Conservation (phyloP, 2,329 filamentous ascomycete species). For the Whalleya microplaca region DNA sequence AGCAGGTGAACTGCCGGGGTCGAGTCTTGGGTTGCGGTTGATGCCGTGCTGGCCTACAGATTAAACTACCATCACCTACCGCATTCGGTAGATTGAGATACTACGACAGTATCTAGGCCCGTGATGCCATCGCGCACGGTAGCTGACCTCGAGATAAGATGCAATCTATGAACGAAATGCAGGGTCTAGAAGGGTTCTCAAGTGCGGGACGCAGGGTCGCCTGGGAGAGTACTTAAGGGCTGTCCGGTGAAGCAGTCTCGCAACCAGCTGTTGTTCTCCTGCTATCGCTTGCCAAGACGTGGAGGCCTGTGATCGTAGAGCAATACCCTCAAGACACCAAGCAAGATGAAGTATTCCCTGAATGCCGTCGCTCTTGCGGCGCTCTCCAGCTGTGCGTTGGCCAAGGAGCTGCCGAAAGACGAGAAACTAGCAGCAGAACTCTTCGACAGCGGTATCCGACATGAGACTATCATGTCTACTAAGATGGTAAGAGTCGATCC, state of each 20-base stretch:
- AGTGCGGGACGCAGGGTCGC: constrained; percentile 5
- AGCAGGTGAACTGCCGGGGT: constrained; percentile 23
- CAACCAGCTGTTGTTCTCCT: constrained; percentile 1
- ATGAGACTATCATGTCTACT: constrained; percentile 37
- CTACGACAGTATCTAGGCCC: constrained; percentile 33
- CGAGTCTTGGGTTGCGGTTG: constrained; percentile 16
- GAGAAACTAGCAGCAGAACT: constrained; percentile 34
- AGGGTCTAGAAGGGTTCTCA: constrained; percentile 15
- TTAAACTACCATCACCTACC: constrained; percentile 32
- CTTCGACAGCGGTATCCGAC: constrained; percentile 38
- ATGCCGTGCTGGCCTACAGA: constrained; percentile 27
- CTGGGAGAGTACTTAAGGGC: constrained; percentile 19
- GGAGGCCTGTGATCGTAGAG: constrained; percentile 6
- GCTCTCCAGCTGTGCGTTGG: constrained; percentile 31
- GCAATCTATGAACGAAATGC: not conserved
- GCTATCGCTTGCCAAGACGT: constrained; percentile 1
- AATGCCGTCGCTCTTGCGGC: constrained; percentile 33
- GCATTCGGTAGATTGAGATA: constrained; percentile 32
- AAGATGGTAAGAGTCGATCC: constrained; percentile 30
- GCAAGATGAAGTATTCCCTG: constrained; percentile 35
- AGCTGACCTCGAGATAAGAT: constrained; percentile 14
- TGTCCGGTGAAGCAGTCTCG: not conserved
- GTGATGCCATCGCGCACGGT: constrained; percentile 26
- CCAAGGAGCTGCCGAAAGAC: constrained; percentile 38
- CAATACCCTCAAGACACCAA: constrained; percentile 5